phyloP scores from a whole-genome alignment of 2,329 filamentous ascomycete species.

The Escovopsis sp. region DNA sequence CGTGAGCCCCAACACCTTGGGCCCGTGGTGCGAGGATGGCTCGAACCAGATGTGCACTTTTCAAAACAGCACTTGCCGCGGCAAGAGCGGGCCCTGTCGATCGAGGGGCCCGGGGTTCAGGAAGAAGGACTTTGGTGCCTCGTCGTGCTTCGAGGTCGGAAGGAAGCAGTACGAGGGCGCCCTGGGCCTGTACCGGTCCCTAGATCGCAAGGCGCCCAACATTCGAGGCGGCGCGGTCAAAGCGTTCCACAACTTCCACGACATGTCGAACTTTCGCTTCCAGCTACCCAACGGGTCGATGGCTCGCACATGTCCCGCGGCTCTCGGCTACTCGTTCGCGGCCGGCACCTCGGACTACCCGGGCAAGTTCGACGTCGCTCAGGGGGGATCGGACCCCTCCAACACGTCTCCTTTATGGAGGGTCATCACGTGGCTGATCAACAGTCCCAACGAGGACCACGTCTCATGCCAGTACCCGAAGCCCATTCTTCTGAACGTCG shows the following conservation, averaged over 20 bases:
- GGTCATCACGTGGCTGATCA: constrained; percentile 54
- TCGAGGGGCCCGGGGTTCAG: constrained; percentile 53
- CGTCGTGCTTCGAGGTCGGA: constrained; percentile 66
- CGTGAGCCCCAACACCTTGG: constrained; percentile 69
- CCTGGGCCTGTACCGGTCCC: constrained; percentile 29
- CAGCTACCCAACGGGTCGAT: constrained; percentile 53
- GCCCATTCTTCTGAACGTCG: constrained; percentile 73
- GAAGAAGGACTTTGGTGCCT: constrained; percentile 51
- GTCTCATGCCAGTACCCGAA: constrained; percentile 65
- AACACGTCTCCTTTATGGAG: constrained; percentile 64
- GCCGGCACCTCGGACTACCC: constrained; percentile 83
- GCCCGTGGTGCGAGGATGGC: constrained; percentile 76
- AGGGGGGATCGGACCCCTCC: constrained; percentile 57
- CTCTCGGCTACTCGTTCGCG: constrained; percentile 77
- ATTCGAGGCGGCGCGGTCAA: constrained; percentile 52
- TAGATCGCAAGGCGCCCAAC: constrained; percentile 29
- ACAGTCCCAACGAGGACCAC: constrained; percentile 53
- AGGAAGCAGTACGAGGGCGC: constrained; percentile 49
- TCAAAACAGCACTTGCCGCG: constrained; percentile 64
- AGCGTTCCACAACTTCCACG: constrained; percentile 66
- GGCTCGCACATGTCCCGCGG: constrained; percentile 66
- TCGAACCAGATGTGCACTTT: constrained; percentile 53
- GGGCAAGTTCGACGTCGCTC: constrained; percentile 78
- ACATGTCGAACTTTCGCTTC: constrained; percentile 63
- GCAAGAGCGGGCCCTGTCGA: constrained; percentile 51